These are phyloP conservation scores for Leccinum pseudoinsigne DNA, from an alignment of 1,284 basidiomycete genomes.

Conservation along the genomic window DNA sequence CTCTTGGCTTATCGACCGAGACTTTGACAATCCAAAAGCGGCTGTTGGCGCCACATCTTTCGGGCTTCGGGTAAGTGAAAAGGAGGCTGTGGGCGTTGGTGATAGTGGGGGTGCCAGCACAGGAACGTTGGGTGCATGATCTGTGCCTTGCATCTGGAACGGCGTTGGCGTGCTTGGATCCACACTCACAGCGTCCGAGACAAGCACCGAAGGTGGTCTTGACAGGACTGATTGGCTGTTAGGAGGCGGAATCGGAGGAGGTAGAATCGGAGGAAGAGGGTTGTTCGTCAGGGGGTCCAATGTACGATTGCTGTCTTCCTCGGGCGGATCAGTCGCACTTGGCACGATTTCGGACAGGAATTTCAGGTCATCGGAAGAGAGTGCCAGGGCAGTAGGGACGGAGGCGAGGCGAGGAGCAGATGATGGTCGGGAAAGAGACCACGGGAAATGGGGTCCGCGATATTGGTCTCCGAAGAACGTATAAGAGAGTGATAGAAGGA, in stretches of 20 bases:
- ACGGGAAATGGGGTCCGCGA: no score
- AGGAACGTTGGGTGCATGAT: slow-evolving; percentile 2
- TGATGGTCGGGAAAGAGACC: no score
- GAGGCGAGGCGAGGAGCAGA: no score
- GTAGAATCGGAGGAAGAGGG: slow-evolving; percentile 28
- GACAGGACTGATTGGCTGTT: not conserved
- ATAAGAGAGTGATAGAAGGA: no score
- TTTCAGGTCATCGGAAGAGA: slow-evolving; percentile 72
- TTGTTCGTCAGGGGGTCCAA: slow-evolving; percentile 41
- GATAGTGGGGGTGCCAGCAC: slow-evolving; percentile 21
- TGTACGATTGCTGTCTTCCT: slow-evolving; percentile 36
- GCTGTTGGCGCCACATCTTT: slow-evolving; percentile 4
- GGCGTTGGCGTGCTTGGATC: not conserved
- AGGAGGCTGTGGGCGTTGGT: slow-evolving; percentile 8
- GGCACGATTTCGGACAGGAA: slow-evolving; percentile 75
- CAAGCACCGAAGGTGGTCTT: not conserved
- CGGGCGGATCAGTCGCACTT: slow-evolving; percentile 45
- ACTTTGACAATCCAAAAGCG: slow-evolving; percentile 1
- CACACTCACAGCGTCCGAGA: not conserved
- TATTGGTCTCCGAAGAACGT: no score
- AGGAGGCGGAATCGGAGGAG: not conserved
- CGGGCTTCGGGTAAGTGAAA: slow-evolving; percentile 10
- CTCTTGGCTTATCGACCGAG: slow-evolving; percentile 6
- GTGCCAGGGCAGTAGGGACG: slow-evolving; percentile 45
- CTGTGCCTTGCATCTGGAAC: not conserved